Conservation (phyloP, 1,139 yeast species). For the Candida tropicalis region DNA sequence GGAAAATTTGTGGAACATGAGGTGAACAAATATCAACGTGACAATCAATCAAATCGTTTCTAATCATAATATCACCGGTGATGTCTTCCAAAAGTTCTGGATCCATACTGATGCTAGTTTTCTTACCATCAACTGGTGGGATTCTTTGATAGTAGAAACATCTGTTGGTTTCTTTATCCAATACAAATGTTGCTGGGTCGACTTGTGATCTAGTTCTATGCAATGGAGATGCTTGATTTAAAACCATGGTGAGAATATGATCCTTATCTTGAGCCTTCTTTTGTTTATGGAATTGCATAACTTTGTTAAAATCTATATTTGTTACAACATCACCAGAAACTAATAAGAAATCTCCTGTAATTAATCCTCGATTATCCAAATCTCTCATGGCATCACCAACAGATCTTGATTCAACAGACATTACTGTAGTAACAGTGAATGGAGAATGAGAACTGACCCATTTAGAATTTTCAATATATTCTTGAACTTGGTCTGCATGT, state of each 20-base stretch:
- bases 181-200: constrained; percentile 82
- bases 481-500: constrained; percentile 86
- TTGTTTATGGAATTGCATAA: constrained; percentile 70
- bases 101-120: constrained; percentile 67
- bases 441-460: constrained; percentile 81
- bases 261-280: constrained; percentile 79
- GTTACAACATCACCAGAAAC: constrained; percentile 95
- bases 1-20: constrained; percentile 92
- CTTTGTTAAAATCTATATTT: constrained; percentile 77
- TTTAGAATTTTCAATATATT: constrained; percentile 77
- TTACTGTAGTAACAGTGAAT: constrained; percentile 72
- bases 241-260: constrained; percentile 91
- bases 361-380: constrained; percentile 84
- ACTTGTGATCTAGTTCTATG: constrained; percentile 80
- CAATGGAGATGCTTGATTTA: constrained; percentile 81
- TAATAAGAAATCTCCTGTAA: constrained; percentile 84
- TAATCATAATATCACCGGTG: constrained; percentile 68
- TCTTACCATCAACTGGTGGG: constrained; percentile 61
- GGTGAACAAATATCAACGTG: constrained; percentile 95
- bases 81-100: constrained; percentile 81
- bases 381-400: constrained; percentile 98
- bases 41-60: constrained; percentile 95
- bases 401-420: constrained; percentile 86
- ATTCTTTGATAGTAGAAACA: constrained; percentile 83
- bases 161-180: constrained; percentile 71